Evolutionary conservation across 441 rosid genomes (phyloP).

Genomic region (Mallotus japonicus): DNA sequence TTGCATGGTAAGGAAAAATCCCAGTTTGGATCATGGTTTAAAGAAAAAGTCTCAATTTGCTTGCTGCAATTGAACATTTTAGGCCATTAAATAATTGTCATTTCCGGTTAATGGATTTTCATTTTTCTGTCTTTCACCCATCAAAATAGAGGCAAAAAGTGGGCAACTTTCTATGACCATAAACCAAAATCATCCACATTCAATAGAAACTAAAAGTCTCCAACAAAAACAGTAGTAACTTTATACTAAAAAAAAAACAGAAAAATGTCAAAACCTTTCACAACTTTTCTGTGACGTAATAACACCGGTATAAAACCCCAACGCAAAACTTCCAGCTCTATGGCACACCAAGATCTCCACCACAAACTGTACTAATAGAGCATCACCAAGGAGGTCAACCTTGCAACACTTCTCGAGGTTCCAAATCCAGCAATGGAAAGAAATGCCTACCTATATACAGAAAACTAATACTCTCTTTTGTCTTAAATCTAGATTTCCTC

Average conservation of each 20-base stretch:
- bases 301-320: background rate
- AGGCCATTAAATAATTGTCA: too few relatives aligned
- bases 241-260: background rate
- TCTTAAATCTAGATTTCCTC: background rate
- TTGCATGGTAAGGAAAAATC: too few relatives aligned
- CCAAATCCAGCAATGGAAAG: background rate
- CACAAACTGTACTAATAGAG: background rate
- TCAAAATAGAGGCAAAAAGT: background rate
- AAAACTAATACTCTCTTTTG: background rate
- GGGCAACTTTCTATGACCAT: background rate
- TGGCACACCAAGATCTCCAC: background rate
- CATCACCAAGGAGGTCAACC: background rate
- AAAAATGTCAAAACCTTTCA: background rate
- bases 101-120: background rate
- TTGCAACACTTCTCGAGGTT: background rate
- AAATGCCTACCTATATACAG: slow-evolving; percentile 27
- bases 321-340: slow-evolving; percentile 9
- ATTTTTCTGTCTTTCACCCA: background rate
- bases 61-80: too few relatives aligned
- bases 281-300: background rate
- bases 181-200: background rate
- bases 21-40: too few relatives aligned
- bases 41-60: too few relatives aligned
- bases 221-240: background rate
- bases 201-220: background rate